Percentiles rank a stretch among this genome's conserved stretches.
phyloP scores from a whole-genome alignment of 257 asterid species.

The Datura wrightii region DNA sequence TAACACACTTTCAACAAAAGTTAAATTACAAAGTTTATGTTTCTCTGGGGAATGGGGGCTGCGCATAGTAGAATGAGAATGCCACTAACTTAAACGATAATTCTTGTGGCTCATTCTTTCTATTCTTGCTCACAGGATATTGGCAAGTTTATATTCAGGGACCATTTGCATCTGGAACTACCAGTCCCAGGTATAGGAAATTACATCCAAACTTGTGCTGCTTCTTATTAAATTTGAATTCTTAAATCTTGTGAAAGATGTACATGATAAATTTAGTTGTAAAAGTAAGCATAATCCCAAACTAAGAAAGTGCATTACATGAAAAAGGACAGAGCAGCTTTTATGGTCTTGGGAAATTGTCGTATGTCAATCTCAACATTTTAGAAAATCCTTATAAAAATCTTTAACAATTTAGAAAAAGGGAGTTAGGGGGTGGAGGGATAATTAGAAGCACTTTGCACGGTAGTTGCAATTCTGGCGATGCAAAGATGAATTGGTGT shows the following conservation, averaged over 20 bases:
- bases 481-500: constrained; percentile 25
- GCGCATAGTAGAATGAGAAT: background rate
- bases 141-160: constrained; percentile 80
- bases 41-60: background rate
- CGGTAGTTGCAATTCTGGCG: background rate
- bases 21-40: background rate
- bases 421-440: background rate
- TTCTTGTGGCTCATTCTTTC: constrained; percentile 34
- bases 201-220: constrained; percentile 24
- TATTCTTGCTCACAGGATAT: constrained; percentile 55
- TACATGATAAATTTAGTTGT: background rate
- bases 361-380: background rate
- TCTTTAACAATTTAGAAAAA: background rate
- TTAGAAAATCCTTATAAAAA: background rate
- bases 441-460: background rate
- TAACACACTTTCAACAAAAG: background rate
- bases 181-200: constrained; percentile 66
- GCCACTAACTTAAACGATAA: background rate
- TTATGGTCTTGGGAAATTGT: constrained; percentile 5
- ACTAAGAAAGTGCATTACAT: background rate
- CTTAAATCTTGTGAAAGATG: background rate
- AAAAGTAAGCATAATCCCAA: background rate
- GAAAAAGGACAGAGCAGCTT: background rate
- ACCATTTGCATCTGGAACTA: constrained; percentile 73
- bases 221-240: background rate